Evolutionary conservation across 371 early-diverging fungal genomes (phyloP).

Genomic region (Umbelopsis sp.): DNA sequence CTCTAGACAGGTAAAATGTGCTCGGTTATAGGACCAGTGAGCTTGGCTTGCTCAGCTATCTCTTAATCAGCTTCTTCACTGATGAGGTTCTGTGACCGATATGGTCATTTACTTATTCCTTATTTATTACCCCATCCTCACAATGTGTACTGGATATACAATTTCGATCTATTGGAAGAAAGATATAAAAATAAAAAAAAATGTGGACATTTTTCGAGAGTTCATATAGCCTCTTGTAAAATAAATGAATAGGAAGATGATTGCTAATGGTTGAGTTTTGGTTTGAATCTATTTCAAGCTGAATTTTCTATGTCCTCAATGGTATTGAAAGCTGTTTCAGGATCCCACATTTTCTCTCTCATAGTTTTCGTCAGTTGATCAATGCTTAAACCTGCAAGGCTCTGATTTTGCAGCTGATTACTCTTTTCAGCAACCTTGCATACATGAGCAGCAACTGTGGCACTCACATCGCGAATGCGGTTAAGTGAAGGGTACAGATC

Average conservation of each 20-base stretch:
- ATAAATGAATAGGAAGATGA: neutral
- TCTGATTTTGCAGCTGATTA: neutral
- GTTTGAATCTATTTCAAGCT: neutral
- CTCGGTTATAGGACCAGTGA: too few species aligned
- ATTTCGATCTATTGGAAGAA: too few species aligned
- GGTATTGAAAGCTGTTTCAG: neutral
- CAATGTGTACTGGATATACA: neutral
- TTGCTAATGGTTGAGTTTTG: neutral
- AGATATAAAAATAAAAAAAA: too few species aligned
- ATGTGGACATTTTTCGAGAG: too few species aligned
- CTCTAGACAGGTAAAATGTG: neutral
- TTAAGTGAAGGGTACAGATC: conserved; percentile 81
- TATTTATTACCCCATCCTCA: neutral
- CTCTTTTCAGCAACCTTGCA: conserved; percentile 64
- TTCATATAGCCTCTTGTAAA: too few species aligned
- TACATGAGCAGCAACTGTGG: conserved; percentile 78
- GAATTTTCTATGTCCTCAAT: neutral
- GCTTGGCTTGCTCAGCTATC: too few species aligned
- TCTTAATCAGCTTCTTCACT: too few species aligned
- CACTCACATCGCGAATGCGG: conserved; percentile 83
- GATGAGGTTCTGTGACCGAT: too few species aligned
- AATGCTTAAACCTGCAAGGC: neutral
- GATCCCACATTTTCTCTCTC: conserved; percentile 10
- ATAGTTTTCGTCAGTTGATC: neutral
- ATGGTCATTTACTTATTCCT: neutral